These are phyloP conservation scores for Phytopythium oedochilum DNA, from an alignment of 352 stramenopile genomes.

Conservation along the genomic window DNA sequence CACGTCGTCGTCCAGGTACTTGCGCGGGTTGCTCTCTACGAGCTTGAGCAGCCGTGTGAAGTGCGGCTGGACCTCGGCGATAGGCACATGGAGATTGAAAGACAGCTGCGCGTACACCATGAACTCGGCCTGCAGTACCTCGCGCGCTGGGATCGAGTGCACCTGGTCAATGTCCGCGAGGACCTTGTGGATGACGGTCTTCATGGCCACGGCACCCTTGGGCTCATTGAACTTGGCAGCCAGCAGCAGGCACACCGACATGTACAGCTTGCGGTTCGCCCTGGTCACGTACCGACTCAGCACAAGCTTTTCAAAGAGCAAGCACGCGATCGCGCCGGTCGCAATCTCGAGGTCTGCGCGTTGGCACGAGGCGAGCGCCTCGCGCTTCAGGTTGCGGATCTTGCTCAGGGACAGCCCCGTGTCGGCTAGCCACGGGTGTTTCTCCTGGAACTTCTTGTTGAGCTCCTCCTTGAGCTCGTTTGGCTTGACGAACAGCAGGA, in stretches of 20 bases:
- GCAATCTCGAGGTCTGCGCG: constrained; percentile 89
- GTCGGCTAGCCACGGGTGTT: constrained; percentile 86
- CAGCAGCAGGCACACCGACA: constrained; percentile 94
- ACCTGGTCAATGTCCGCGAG: constrained; percentile 75
- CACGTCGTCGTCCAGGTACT: constrained; percentile 87
- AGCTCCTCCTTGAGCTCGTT: constrained; percentile 94
- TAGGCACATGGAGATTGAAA: constrained; percentile 83
- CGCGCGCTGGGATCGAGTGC: constrained; percentile 71
- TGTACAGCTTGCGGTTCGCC: constrained; percentile 93
- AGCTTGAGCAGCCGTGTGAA: constrained; percentile 82
- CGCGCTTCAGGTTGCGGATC: constrained; percentile 93
- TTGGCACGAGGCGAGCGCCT: constrained; percentile 73
- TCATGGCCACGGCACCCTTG: constrained; percentile 58
- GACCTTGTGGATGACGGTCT: constrained; percentile 58
- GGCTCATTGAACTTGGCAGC: constrained; percentile 92
- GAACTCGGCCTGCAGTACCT: constrained; percentile 89
- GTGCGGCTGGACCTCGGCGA: constrained; percentile 80
- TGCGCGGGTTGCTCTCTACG: constrained; percentile 85
- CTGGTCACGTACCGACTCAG: constrained; percentile 95
- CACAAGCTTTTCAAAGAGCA: constrained; percentile 97
- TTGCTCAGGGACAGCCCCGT: constrained; percentile 94
- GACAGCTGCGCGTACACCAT: constrained; percentile 87
- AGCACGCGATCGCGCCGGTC: constrained; percentile 91
- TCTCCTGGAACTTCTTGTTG: constrained; percentile 97
- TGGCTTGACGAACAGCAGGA: constrained; percentile 94